Evolutionary conservation across 2,329 filamentous ascomycete genomes (phyloP).

Genomic region (Paecilomyces variotii): DNA sequence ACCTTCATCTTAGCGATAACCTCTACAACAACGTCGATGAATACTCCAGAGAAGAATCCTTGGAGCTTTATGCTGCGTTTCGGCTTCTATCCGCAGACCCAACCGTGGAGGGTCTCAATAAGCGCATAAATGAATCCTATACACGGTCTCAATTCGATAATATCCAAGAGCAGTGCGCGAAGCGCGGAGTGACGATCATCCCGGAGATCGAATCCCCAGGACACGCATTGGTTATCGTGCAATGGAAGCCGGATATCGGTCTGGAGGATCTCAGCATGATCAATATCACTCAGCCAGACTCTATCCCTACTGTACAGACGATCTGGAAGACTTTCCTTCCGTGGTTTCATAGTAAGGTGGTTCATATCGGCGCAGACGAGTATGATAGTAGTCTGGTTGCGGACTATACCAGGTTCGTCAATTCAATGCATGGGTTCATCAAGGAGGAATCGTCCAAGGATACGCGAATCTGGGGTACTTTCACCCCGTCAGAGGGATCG

Average conservation of each 20-base stretch:
- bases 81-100: constrained; percentile 43
- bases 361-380: constrained; percentile 51
- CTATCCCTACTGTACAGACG: constrained; percentile 42
- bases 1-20: constrained; percentile 50
- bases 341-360: constrained; percentile 50
- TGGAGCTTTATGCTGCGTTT: constrained; percentile 46
- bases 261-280: constrained; percentile 42
- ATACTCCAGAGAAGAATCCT: constrained; percentile 38
- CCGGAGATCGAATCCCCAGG: constrained; percentile 52
- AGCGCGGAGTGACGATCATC: constrained; percentile 47
- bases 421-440: constrained; percentile 43
- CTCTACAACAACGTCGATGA: constrained; percentile 40
- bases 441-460: constrained; percentile 28
- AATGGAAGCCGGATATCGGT: constrained; percentile 49
- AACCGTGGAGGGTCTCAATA: constrained; percentile 42
- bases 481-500: constrained; percentile 33
- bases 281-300: constrained; percentile 46
- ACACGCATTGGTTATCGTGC: constrained; percentile 46
- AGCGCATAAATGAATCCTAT: constrained; percentile 46
- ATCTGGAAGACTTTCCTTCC: constrained; percentile 47
- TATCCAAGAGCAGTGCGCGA: constrained; percentile 43
- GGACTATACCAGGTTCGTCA: constrained; percentile 48
- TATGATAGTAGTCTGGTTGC: constrained; percentile 39
- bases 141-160: constrained; percentile 40
- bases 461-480: constrained; percentile 49